Base-by-base conservation (phyloP, 495 filamentous ascomycete genomes). In the Xanthoparmelia taractica region DNA sequence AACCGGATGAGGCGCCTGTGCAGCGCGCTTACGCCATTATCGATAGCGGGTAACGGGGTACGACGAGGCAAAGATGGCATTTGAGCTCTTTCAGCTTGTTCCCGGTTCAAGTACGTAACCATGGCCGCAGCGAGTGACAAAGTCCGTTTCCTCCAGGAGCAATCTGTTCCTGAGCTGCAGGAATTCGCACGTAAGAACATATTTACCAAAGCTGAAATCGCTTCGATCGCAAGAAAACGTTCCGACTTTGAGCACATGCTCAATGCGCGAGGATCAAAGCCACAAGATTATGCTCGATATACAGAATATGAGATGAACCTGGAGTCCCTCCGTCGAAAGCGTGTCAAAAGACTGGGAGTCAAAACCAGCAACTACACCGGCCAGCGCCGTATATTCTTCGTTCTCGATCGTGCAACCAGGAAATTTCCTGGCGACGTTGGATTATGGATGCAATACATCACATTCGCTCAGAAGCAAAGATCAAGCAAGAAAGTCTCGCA, bases 201-300 rank as follows among this genome's bases (percentile, higher is more conserved):
- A 63, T 97, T 97, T 76, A 84, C 76, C 62, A 70, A 92, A 86
- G 87, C 91, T 66, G 92, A 97, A 77, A 96, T 97, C 72, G 78
- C 82, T 63, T 84, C 87, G 33, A 92, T 98, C 59, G 83, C 93
- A 54, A 85, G 85, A 71, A 96, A 92, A 70, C 87, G 95, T 63
- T 93, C 91, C 69, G 90, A 92, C 67, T 96, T 91, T 69, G 94
- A 98, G 73, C 92, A 96, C 78, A 87, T 85, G 57, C 79, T 97
- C 66, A 89, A 95, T 66, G 84, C 89, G 18, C 84, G 90, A 12
- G 89, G 91, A 57, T 85, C 61, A n/a, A 81, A 82, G 48, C 81
- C 90, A 0, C 73, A 80, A 45, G 91, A 96, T 67, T 98, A 88
- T 75, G 84, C 89, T 48, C 84, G 88, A 68, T 98, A 97, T 77